Conservation (phyloP, 164 flowering plant genomes). For the Pachysandra terminalis region DNA sequence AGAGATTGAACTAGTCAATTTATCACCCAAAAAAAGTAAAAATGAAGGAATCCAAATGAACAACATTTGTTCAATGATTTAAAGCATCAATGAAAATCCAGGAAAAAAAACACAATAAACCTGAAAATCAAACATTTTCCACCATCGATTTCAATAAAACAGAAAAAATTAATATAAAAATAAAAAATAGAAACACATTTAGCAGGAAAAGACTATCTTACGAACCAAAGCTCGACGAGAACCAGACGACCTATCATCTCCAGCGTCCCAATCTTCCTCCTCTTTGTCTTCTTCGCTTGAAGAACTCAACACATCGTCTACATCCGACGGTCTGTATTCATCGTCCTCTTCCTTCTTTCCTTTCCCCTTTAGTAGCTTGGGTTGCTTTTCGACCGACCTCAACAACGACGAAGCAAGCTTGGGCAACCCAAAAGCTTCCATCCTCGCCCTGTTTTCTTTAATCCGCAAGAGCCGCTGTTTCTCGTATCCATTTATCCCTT, state of each 20-base stretch:
- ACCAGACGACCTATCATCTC: constrained; percentile 15
- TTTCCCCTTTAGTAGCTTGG: constrained; percentile 21
- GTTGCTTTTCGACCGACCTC: constrained; percentile 26
- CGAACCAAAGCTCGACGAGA: constrained; percentile 11
- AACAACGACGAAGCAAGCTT: constrained; percentile 46
- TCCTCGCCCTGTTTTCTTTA: constrained; percentile 56
- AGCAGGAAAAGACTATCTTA: constrained; percentile 19
- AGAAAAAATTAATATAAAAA: too few relatives aligned
- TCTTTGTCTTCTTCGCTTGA: constrained; percentile 34
- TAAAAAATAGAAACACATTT: background rate
- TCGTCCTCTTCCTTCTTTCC: constrained; percentile 51
- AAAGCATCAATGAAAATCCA: background rate
- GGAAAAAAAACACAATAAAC: too few relatives aligned
- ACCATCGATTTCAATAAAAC: background rate
- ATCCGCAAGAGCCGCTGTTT: constrained; percentile 57
- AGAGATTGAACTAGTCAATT: too few relatives aligned
- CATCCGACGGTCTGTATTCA: constrained; percentile 53
- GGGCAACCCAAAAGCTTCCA: constrained; percentile 65
- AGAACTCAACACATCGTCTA: constrained; percentile 27
- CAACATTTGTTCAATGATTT: background rate
- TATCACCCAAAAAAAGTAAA: too few relatives aligned
- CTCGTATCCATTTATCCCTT: constrained; percentile 57
- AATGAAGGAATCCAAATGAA: background rate
- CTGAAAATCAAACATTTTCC: background rate
- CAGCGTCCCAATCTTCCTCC: constrained; percentile 27